Base-by-base conservation (phyloP, 768 basidiomycete species). In the Auriscalpium orientale region DNA sequence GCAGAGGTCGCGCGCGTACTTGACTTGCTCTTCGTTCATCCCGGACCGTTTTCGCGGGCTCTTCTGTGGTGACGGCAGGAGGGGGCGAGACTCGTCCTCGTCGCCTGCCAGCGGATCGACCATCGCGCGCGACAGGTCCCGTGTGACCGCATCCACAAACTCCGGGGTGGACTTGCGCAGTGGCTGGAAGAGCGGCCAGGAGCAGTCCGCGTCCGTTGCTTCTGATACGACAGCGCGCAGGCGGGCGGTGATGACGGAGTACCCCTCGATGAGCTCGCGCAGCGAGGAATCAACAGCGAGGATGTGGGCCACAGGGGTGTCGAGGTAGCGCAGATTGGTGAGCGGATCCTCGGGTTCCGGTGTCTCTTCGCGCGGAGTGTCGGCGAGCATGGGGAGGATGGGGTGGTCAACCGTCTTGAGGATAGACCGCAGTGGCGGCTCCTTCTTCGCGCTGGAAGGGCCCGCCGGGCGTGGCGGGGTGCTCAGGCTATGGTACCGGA, bases 311-410 rank as follows among this genome's bases (percentile, higher is more conserved):
- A 92, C 78, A 3, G 89, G 84, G 28, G 76, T 72, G n/a, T 76
- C 76, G 34, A 92, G 79, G 65, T 89, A 92, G 18, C 69, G 68
- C 12, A 83, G 70, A 63, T 89, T 76, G 8, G 74, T 74, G 16
- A 89, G 75, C 11, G 88, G 86, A 62, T 84, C 81, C 2, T 71
- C 69, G 2, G 91, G 90, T 63, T 89, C 89, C n/a, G 90, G 91
- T 0, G 90, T 91, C 13, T 75, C 69, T 55, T 89, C 83, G 55
- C 89, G 79, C 51, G 71, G 68, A 21, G 69, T 70, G 49, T 76
- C 72, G 4, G 47, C 33, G n/a, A 80, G 73, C 3, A 75, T 57
- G 1, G 76, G 67, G 20, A 78, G 69, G 20, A 68, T 57, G 9
- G 63, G 58, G 22, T 73, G 64, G 50, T 68, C 60, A 8, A 64